These are phyloP conservation scores for Emergomyces africanus DNA, from an alignment of 2,329 filamentous ascomycete genomes.

Conservation along the genomic window DNA sequence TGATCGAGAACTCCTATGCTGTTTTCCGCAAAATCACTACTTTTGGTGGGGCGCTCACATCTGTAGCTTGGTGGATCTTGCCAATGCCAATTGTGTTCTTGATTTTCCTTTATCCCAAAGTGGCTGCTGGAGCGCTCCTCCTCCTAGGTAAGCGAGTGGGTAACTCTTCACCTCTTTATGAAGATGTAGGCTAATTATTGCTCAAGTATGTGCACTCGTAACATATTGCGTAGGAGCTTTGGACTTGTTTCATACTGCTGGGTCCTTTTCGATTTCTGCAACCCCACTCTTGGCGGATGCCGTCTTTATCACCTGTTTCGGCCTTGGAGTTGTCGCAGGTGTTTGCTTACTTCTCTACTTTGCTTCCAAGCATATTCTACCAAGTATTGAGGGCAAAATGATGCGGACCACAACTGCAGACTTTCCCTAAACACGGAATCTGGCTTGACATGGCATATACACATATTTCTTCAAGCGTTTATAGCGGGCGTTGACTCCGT, in stretches of 20 bases:
- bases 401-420: not conserved
- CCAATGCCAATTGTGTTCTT: slow-evolving; percentile 3
- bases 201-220: not conserved
- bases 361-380: not conserved
- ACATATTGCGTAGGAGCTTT: not conserved
- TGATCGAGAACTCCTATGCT: slow-evolving; percentile 12
- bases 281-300: not conserved
- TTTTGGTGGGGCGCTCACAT: slow-evolving; percentile 7
- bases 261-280: not conserved
- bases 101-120: slow-evolving; percentile 2
- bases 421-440: not conserved
- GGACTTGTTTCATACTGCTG: not conserved
- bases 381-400: not conserved
- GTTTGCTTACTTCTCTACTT: not conserved
- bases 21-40: slow-evolving; percentile 10
- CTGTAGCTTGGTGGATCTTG: slow-evolving; percentile 6
- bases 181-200: not conserved
- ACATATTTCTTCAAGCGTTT: not conserved
- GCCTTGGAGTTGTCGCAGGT: not conserved
- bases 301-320: not conserved
- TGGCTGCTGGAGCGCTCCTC: not conserved
- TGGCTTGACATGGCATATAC: not conserved
- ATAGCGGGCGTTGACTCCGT: not conserved
- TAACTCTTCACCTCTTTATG: not conserved
- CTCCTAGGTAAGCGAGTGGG: not conserved